Evolutionary conservation across 257 asterid genomes (phyloP).

Genomic region (Solanum ossicruentum): DNA sequence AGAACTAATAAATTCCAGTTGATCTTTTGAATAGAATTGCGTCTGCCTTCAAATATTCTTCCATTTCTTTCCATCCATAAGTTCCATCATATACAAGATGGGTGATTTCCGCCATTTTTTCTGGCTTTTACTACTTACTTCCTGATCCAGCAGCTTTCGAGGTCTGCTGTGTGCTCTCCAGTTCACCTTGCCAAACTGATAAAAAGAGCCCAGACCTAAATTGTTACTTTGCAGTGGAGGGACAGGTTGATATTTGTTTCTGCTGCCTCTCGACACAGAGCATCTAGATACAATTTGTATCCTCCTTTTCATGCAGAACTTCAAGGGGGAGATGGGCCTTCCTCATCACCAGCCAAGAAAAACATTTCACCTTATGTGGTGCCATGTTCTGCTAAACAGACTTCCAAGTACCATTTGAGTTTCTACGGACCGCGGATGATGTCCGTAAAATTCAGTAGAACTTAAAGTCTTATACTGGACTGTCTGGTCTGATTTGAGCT

Average conservation of each 20-base stretch:
- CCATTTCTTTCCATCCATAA: not conserved
- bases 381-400: not conserved
- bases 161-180: not conserved
- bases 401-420: not conserved
- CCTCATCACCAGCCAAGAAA: not conserved
- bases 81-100: not conserved
- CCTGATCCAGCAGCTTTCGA: not conserved
- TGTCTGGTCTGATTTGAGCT: too few relatives aligned
- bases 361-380: not conserved
- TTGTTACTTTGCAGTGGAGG: not conserved
- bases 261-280: not conserved
- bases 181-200: not conserved
- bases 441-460: too few relatives aligned
- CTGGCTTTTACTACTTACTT: not conserved
- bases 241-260: not conserved
- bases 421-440: too few relatives aligned
- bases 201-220: not conserved
- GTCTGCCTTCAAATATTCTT: not conserved
- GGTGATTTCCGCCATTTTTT: not conserved
- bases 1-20: not conserved
- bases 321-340: not conserved
- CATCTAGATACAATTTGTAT: not conserved
- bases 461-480: too few relatives aligned
- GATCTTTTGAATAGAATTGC: not conserved
- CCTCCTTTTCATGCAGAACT: not conserved